phyloP scores from a whole-genome alignment of 2,329 filamentous ascomycete genomes.

The Ophiostoma ips region DNA sequence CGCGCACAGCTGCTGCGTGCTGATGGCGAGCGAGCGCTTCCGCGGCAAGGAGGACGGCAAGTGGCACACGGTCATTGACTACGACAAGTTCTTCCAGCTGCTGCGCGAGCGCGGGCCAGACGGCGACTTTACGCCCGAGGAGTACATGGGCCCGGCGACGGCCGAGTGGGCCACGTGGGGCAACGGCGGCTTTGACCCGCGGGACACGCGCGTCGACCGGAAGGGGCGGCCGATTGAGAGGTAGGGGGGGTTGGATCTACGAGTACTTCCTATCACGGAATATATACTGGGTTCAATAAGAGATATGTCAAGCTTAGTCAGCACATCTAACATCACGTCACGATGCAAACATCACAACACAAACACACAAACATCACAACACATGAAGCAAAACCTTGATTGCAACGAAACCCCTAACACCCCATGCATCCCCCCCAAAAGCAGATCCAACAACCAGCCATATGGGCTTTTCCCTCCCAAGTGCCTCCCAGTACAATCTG shows the following conservation, averaged over 20 bases:
- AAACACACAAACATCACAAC: no score
- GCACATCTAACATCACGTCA: neutral
- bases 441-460: neutral
- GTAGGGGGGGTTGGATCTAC: neutral
- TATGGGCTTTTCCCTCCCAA: neutral
- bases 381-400: neutral
- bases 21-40: slow-evolving; percentile 76
- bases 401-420: neutral
- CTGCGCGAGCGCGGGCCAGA: slow-evolving; percentile 54
- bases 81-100: slow-evolving; percentile 73
- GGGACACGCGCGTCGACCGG: slow-evolving; percentile 72
- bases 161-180: slow-evolving; percentile 94
- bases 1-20: slow-evolving; percentile 82
- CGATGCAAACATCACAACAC: neutral
- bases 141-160: slow-evolving; percentile 75
- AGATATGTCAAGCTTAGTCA: neutral
- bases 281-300: no score
- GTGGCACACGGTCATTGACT: slow-evolving; percentile 90
- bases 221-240: slow-evolving; percentile 58
- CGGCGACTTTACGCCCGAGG: slow-evolving; percentile 67
- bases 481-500: neutral
- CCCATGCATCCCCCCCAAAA: neutral
- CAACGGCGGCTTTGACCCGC: slow-evolving; percentile 83
- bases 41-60: slow-evolving; percentile 62
- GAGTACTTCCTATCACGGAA: no score